Evolutionary conservation across 768 basidiomycete species (phyloP).

Genomic region (Leccinum sublutescens): DNA sequence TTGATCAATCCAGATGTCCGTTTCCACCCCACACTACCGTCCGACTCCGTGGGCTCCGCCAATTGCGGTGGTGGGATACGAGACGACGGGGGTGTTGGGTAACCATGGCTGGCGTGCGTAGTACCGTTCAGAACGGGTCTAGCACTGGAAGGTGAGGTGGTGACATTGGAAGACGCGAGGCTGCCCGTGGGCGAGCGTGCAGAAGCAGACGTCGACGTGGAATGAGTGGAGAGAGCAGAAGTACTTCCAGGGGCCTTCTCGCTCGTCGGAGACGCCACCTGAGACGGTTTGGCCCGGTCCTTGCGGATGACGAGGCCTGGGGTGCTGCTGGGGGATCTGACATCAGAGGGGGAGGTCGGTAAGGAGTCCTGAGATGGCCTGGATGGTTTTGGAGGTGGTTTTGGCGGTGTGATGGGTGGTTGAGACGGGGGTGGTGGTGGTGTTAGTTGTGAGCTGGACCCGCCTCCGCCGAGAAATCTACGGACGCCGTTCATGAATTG

Average conservation of each 20-base stretch:
- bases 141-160: constrained; percentile 15
- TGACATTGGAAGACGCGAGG: constrained; percentile 21
- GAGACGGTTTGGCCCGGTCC: constrained; percentile 39
- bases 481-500: constrained; percentile 42
- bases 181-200: constrained; percentile 26
- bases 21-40: constrained; percentile 38
- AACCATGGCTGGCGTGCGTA: constrained; percentile 15
- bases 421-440: constrained; percentile 15
- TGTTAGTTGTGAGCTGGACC: constrained; percentile 32
- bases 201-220: constrained; percentile 22
- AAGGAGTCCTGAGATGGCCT: constrained; percentile 37
- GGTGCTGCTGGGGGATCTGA: constrained; percentile 22
- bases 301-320: constrained; percentile 50
- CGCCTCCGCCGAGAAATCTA: constrained; percentile 52
- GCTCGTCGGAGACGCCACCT: constrained; percentile 20
- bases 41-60: constrained; percentile 36
- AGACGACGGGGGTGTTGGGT: constrained; percentile 44
- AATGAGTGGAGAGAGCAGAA: constrained; percentile 26
- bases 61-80: constrained; percentile 30
- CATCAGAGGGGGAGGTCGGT: constrained; percentile 29
- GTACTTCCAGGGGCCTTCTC: constrained; percentile 27
- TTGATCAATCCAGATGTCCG: constrained; percentile 47
- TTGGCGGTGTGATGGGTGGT: constrained; percentile 22
- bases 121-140: constrained; percentile 16
- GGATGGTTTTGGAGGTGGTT: constrained; percentile 34